A percentile compares a stretch with the other conserved stretches of the same genome.
Conservation (phyloP, 345 rosid genomes). For the Pistacia atlantica region DNA sequence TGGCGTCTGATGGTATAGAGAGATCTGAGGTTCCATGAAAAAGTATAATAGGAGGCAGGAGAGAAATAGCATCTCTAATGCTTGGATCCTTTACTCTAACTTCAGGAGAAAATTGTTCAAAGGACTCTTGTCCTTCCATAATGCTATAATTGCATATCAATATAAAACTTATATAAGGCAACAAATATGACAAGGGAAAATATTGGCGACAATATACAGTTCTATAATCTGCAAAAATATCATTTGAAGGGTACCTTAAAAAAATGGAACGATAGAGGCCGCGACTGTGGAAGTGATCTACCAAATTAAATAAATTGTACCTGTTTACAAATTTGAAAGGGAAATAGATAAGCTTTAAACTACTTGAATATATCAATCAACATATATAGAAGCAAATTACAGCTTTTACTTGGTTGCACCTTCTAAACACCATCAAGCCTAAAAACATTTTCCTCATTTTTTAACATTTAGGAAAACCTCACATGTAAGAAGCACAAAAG, state of each 20-base stretch:
- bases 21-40: slow-evolving; percentile 88
- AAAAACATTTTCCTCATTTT: not conserved
- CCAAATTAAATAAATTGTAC: slow-evolving; percentile 81
- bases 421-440: slow-evolving; percentile 5
- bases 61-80: slow-evolving; percentile 52
- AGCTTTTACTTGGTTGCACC: not conserved
- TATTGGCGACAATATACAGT: not conserved
- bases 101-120: slow-evolving; percentile 78
- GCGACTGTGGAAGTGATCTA: slow-evolving; percentile 77
- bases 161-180: not conserved
- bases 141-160: slow-evolving; percentile 46
- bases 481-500: not conserved
- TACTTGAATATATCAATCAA: slow-evolving; percentile 1
- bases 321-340: slow-evolving; percentile 40
- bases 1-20: slow-evolving; percentile 88
- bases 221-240: slow-evolving; percentile 4
- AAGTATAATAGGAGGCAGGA: slow-evolving; percentile 71
- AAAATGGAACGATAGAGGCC: slow-evolving; percentile 88
- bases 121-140: slow-evolving; percentile 95
- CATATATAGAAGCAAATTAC: slow-evolving; percentile 4
- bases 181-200: slow-evolving; percentile 1
- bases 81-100: slow-evolving; percentile 61
- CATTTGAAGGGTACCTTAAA: slow-evolving; percentile 49
- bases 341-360: not conserved
- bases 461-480: not conserved